phyloP scores from a whole-genome alignment of 768 basidiomycete genomes.

The Kwoniella dendrophila region DNA sequence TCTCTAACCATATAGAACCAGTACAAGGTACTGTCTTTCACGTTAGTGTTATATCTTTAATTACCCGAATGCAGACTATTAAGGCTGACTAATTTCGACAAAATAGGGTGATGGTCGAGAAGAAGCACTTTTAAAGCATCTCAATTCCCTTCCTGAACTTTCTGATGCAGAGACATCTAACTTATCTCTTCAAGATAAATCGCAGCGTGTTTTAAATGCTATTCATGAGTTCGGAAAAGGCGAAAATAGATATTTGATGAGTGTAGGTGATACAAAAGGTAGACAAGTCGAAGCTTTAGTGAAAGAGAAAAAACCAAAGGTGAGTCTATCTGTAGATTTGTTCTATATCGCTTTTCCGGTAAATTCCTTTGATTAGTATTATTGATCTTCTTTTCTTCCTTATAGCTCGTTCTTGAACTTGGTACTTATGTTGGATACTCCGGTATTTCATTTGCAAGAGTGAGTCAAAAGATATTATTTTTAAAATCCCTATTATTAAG shows the following conservation, averaged over 20 bases:
- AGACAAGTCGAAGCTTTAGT: conserved; percentile 45
- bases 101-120: conserved; percentile 49
- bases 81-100: neutral
- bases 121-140: conserved; percentile 46
- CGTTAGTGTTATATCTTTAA: conserved; percentile 14
- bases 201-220: conserved; percentile 50
- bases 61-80: neutral
- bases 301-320: conserved; percentile 47
- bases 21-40: conserved; percentile 53
- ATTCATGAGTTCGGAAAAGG: conserved; percentile 53
- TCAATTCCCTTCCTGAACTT: conserved; percentile 34
- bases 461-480: conserved; percentile 16
- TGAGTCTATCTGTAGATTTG: conserved; percentile 6
- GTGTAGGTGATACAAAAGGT: conserved; percentile 54
- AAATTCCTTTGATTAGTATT: neutral
- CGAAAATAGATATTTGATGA: conserved; percentile 54
- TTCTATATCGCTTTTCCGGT: neutral
- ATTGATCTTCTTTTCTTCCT: neutral
- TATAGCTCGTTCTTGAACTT: conserved; percentile 48
- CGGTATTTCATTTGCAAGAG: conserved; percentile 49
- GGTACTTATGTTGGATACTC: conserved; percentile 54
- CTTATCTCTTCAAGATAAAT: conserved; percentile 30
- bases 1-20: conserved; percentile 33
- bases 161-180: conserved; percentile 23
- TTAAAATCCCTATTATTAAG: neutral